Conservation (phyloP, 257 asterid species). For the Coffea eugenioides region DNA sequence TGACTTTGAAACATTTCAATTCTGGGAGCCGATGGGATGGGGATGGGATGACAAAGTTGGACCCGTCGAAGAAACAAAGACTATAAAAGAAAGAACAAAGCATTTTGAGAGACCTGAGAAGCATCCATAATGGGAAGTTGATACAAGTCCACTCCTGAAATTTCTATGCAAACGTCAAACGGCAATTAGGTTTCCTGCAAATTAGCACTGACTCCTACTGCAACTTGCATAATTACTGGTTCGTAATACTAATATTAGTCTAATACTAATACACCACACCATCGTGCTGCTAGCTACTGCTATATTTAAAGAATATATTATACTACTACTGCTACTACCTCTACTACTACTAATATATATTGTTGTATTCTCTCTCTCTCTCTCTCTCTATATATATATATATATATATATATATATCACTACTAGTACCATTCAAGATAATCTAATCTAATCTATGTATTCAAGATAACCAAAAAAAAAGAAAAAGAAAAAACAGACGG, state of each 20-base stretch:
- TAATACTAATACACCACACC: background rate
- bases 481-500: background rate
- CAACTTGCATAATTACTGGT: constrained; percentile 1
- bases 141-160: constrained; percentile 19
- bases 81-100: background rate
- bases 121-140: constrained; percentile 35
- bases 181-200: constrained; percentile 24
- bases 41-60: background rate
- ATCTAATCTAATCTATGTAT: constrained; percentile 8
- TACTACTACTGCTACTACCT: too few relatives aligned
- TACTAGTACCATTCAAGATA: background rate
- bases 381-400: too few relatives aligned
- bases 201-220: background rate
- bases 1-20: constrained; percentile 14
- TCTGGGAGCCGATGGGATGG: background rate
- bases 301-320: background rate
- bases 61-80: background rate
- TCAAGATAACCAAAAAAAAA: background rate
- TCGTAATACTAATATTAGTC: too few relatives aligned
- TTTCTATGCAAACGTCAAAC: constrained; percentile 1
- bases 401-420: background rate
- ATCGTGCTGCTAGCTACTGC: too few relatives aligned
- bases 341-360: too few relatives aligned
- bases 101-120: background rate
- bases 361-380: too few relatives aligned